Base-by-base conservation (phyloP, 768 basidiomycete genomes). In the Favolaschia claudopus region DNA sequence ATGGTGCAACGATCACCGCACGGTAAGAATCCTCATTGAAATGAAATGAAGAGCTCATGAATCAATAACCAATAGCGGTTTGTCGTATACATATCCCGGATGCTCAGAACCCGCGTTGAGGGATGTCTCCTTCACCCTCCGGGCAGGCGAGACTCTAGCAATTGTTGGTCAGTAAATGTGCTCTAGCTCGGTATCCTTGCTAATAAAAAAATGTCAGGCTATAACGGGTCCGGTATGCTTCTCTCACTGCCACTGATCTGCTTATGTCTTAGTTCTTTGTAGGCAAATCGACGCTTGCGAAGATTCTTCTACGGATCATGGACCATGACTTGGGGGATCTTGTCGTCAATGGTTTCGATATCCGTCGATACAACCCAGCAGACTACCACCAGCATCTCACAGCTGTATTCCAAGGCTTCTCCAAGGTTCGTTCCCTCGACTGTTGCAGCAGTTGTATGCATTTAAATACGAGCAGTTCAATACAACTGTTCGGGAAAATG, bases 221-320 rank as follows among this genome's bases (percentile, higher is more conserved):
- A 85, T 72, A 92, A 93, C 71, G 91, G 91, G 62, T 93, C 91
- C 63, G 91, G 91, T 84, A 72, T 71, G 80, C 72, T 67, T 44
- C 60, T 66, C 40, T 27, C 33, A 28, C 32, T 46, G 62, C 69
- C 53, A 51, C 43, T 50, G 58, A 62, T 54, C 20, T 36, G 45
- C 27, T 62, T 55, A 40, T 62, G 50, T 51, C 56, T 63, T 52
- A 40, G 40, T 25, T 58, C 34, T 44, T 58, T 25, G 36, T 64
- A 93, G 91, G 92, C 25, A 96, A 96, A 78, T 92, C 92, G 8
- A 96, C 93, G 1, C 85, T 95, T 40, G 90, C 92, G 3, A 92
- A 92, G 67, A 81, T 93, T 43, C 76, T 96, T 25, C 79, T 94
- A 17, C 89, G 93, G 39, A 87, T 95, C 59, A 70, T 87, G 53